Evolutionary conservation across 2,329 filamentous ascomycete genomes (phyloP).

Genomic region (Botrytis elliptica): DNA sequence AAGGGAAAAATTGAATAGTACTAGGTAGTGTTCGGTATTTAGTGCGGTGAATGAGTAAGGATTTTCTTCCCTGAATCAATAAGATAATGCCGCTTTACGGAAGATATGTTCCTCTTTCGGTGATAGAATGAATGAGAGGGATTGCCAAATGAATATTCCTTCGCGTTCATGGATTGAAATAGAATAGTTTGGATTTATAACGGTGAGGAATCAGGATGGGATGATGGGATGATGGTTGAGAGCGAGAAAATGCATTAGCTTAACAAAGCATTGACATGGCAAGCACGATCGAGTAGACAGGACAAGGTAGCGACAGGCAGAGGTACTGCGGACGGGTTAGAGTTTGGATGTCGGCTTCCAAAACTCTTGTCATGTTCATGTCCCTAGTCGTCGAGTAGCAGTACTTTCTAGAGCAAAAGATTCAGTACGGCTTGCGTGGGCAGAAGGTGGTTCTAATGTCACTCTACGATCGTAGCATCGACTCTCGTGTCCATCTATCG

Average conservation of each 20-base stretch:
- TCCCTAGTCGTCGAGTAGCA: not conserved
- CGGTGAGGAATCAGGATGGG: not conserved
- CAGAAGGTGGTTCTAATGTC: not conserved
- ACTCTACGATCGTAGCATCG: not conserved
- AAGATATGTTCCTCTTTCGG: not conserved
- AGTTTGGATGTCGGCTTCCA: not conserved
- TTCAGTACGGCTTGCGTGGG: not conserved
- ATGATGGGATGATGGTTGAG: not conserved
- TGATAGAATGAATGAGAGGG: not conserved
- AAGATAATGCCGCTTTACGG: slow-evolving; percentile 8
- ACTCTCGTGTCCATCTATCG: not conserved
- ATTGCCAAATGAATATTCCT: not conserved
- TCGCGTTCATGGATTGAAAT: slow-evolving; percentile 8
- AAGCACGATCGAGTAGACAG: not conserved
- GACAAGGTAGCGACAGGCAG: not conserved
- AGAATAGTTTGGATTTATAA: slow-evolving; percentile 3
- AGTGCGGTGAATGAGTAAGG: slow-evolving; percentile 17
- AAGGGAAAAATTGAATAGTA: slow-evolving; percentile 13
- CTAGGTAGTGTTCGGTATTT: slow-evolving; percentile 9
- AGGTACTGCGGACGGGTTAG: not conserved
- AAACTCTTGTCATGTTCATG: not conserved
- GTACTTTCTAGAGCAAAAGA: not conserved
- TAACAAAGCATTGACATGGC: slow-evolving; percentile 1
- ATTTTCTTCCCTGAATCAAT: slow-evolving; percentile 11
- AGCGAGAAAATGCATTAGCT: not conserved